Conservation (phyloP, 1,284 basidiomycete genomes). For the Sporisorium exsertum region DNA sequence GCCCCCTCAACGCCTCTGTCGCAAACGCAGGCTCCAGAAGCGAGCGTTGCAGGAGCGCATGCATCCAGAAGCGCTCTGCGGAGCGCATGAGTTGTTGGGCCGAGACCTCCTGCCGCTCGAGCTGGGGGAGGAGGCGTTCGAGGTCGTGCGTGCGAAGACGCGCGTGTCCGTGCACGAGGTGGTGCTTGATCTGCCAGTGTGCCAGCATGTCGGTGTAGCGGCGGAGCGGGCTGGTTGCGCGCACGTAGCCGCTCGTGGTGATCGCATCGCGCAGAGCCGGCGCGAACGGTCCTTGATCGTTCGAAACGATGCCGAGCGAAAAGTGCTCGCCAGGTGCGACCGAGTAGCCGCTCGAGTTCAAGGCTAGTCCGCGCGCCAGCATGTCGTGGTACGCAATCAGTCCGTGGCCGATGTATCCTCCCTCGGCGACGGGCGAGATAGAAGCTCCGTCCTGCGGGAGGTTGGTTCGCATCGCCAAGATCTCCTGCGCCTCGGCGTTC, state of each 20-base stretch:
- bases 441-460: slow-evolving; percentile 45
- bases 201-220: slow-evolving; percentile 84
- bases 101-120: slow-evolving; percentile 50
- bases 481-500: slow-evolving; percentile 46
- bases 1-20: neutral
- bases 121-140: slow-evolving; percentile 27
- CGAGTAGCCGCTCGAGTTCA: slow-evolving; percentile 30
- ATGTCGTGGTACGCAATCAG: slow-evolving; percentile 33
- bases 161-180: slow-evolving; percentile 70
- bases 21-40: too few species aligned
- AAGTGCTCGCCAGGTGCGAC: slow-evolving; percentile 76
- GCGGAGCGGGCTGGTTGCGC: slow-evolving; percentile 89
- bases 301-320: slow-evolving; percentile 78
- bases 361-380: slow-evolving; percentile 11
- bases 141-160: slow-evolving; percentile 18
- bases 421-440: neutral
- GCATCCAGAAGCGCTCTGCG: slow-evolving; percentile 49
- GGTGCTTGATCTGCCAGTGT: slow-evolving; percentile 94
- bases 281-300: neutral
- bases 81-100: slow-evolving; percentile 35
- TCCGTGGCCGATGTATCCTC: slow-evolving; percentile 29
- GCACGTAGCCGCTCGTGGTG: slow-evolving; percentile 74
- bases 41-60: slow-evolving; percentile 26
- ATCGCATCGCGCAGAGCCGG: slow-evolving; percentile 23
- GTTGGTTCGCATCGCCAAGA: slow-evolving; percentile 63